Base-by-base conservation (phyloP, 352 stramenopile genomes). In the Pythium insidiosum region DNA sequence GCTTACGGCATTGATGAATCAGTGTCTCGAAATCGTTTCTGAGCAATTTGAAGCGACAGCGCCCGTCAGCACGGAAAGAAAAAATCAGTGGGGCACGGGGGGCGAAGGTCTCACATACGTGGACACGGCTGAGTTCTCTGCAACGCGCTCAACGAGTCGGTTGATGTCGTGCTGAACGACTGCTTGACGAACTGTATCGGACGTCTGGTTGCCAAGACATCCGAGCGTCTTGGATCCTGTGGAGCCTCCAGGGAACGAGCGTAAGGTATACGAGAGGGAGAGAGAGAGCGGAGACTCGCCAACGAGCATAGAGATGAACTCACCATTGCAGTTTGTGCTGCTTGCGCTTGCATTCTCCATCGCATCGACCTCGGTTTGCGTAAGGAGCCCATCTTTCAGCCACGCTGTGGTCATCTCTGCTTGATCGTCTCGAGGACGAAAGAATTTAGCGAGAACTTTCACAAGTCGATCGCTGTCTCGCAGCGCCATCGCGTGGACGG, bases 1-100 rank as follows among this genome's bases (percentile, higher is more conserved):
- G 64, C 53, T 89, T 89, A 11, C 77, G 74, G 43, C 77, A 89
- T 36, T 89, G 77, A 24, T 89, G 77, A 29, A 89, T 81, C 13
- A 89, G 56, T 22, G 77, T 89, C 53, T 89, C 77, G 37, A 87
- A 89, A 45, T 89, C 77, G 40, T 80, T 81, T 15, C 77, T 89
- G 48, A n/a, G n/a, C n/a, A n/a, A n/a, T n/a, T n/a, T n/a, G n/a
- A n/a, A n/a, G n/a, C n/a, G n/a, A n/a, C n/a, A n/a, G n/a, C n/a
- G n/a, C n/a, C n/a, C n/a, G n/a, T n/a, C n/a, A n/a, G 39, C 24
- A 18, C 16, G 34, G 11, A 24, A 12, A 29, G 40, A 40, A 48
- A 2, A 6, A 15, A 48, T 43, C 10, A 48, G 13, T 40, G 18
- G 1, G 13, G 22, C 9, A 33, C 28, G 28, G n/a, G n/a, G n/a